Percentiles rank a stretch among this genome's conserved stretches.
Conservation (phyloP, 139 green algal species). For the Chlamydomonas eustigma region DNA sequence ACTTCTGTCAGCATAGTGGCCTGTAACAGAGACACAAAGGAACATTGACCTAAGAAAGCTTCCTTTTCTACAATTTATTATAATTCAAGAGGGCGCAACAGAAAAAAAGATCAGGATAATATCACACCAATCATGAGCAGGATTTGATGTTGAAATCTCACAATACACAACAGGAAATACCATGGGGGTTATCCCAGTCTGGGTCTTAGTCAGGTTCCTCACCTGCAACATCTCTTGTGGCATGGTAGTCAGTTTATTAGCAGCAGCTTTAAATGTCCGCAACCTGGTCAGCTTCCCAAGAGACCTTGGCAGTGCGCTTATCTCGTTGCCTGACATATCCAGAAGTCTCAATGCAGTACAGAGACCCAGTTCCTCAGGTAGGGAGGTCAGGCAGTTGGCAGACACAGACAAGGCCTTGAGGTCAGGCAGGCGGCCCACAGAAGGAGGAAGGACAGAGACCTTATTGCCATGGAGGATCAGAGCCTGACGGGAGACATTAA, state of each 20-base stretch:
- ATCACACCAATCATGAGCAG: no score
- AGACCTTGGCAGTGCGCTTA: conserved; percentile 10
- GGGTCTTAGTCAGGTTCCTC: conserved; percentile 10
- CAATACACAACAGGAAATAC: no score
- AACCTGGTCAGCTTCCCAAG: conserved; percentile 5
- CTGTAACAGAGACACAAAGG: no score
- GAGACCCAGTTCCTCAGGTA: conserved; percentile 20
- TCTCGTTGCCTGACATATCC: conserved; percentile 29
- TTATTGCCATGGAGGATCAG: conserved; percentile 47
- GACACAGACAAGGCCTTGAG: conserved; percentile 35
- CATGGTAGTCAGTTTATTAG: conserved; percentile 22
- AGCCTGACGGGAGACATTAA: conserved; percentile 32
- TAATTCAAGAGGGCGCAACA: no score
- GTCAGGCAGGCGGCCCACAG: conserved; percentile 7
- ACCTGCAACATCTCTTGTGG: conserved; percentile 17
- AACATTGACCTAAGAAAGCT: no score
- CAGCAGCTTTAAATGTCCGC: conserved; percentile 18
- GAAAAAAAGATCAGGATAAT: no score
- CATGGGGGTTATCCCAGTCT: no score
- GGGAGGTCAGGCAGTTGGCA: conserved; percentile 26
- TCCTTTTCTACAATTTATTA: no score
- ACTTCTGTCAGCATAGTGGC: conserved; percentile 19
- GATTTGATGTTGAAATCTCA: no score
- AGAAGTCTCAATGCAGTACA: conserved; percentile 37
- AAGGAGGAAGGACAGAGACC: conserved; percentile 20